phyloP scores from a whole-genome alignment of 805 yeast species.

The Alloascoidea hylecoeti region DNA sequence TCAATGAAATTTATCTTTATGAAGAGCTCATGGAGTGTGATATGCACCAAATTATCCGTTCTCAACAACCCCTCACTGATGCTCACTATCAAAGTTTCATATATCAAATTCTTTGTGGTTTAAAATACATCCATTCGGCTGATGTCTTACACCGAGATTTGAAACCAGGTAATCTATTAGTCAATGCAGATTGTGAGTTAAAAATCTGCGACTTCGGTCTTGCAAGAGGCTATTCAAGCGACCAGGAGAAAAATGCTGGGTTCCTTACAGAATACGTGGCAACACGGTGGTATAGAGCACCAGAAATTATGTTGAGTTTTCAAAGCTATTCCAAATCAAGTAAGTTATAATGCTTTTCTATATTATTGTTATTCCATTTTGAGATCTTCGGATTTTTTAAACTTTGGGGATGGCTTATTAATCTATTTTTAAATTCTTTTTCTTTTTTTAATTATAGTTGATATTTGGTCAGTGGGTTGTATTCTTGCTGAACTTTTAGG shows the following conservation, averaged over 20 bases:
- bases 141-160: slow-evolving; percentile 65
- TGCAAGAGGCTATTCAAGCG: slow-evolving; percentile 39
- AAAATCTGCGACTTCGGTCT: slow-evolving; percentile 73
- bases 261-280: slow-evolving; percentile 73
- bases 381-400: not conserved
- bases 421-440: not conserved
- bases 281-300: slow-evolving; percentile 77
- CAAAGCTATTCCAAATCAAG: not conserved
- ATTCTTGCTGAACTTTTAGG: slow-evolving; percentile 88
- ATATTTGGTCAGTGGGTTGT: slow-evolving; percentile 97
- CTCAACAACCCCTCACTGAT: slow-evolving; percentile 33
- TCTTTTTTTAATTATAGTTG: slow-evolving; percentile 25
- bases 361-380: not conserved
- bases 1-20: slow-evolving; percentile 66
- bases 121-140: slow-evolving; percentile 59
- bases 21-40: slow-evolving; percentile 71
- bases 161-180: slow-evolving; percentile 58
- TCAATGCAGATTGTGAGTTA: slow-evolving; percentile 59
- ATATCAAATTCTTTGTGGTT: slow-evolving; percentile 57
- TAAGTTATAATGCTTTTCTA: too few species aligned
- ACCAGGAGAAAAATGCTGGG: slow-evolving; percentile 13
- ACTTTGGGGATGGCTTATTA: too few species aligned
- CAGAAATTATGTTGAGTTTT: slow-evolving; percentile 58
- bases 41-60: slow-evolving; percentile 43
- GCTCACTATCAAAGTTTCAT: slow-evolving; percentile 60